Conservation (phyloP, 2,329 filamentous ascomycete species). For the Phialocephala sp. region DNA sequence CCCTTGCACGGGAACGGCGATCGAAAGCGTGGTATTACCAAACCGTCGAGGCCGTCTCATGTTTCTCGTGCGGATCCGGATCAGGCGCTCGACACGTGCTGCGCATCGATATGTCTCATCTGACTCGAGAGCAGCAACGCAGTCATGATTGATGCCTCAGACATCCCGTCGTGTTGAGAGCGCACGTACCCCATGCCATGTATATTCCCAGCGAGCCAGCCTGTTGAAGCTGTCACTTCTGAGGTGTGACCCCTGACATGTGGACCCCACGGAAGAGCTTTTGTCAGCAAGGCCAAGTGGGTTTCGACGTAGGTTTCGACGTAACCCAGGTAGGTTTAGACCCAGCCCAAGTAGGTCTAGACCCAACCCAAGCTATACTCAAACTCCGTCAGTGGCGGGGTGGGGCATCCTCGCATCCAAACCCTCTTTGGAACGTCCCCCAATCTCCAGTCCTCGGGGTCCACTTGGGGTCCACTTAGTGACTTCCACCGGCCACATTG, state of each 20-base stretch:
- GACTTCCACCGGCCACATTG: background rate
- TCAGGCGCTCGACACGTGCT: background rate
- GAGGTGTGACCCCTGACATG: background rate
- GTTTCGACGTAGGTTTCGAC: no score
- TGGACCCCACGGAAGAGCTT: background rate
- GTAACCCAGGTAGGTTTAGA: no score
- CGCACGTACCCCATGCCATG: background rate
- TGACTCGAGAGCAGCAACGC: background rate
- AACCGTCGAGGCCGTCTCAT: background rate
- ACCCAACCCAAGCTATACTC: background rate
- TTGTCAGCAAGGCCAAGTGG: background rate
- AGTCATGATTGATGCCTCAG: background rate
- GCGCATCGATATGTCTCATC: background rate
- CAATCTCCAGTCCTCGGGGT: background rate
- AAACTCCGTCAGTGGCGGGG: background rate
- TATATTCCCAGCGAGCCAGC: no score
- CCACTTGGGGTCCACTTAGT: background rate
- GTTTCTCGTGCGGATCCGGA: background rate
- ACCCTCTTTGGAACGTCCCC: background rate
- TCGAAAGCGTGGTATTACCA: background rate
- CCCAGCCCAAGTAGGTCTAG: background rate
- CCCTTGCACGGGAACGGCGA: background rate
- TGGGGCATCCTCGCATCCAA: background rate
- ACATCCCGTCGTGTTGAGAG: background rate
- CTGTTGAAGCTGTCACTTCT: background rate